A percentile compares a stretch with the other conserved stretches of the same genome.
Evolutionary conservation across 202 grass and related monocot genomes (phyloP).

Genomic region (Digitaria exilis): DNA sequence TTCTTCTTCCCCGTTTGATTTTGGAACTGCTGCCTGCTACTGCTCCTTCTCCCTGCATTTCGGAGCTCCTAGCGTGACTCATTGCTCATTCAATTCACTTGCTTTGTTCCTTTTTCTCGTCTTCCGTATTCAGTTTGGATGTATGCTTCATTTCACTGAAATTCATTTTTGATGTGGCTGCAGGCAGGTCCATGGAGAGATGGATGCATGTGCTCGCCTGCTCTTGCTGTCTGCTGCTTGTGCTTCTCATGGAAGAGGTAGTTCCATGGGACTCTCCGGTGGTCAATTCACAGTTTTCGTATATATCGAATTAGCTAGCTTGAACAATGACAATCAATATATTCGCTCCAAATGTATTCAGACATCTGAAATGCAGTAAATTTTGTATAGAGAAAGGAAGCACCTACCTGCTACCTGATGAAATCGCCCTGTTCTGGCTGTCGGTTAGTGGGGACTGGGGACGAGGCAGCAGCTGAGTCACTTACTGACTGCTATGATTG

Average conservation of each 20-base stretch:
- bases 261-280: background rate
- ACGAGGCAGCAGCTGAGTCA: background rate
- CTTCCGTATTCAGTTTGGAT: background rate
- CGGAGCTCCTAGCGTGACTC: background rate
- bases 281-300: background rate
- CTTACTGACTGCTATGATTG: slow-evolving; percentile 8
- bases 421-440: background rate
- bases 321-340: background rate
- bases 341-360: background rate
- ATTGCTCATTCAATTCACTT: background rate
- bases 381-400: background rate
- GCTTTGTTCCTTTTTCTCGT: background rate
- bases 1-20: background rate
- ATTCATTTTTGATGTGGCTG: slow-evolving; percentile 14
- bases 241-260: slow-evolving; percentile 52
- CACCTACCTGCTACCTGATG: background rate
- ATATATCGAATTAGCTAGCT: background rate
- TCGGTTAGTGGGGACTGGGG: background rate
- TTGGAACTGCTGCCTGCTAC: background rate
- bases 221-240: slow-evolving; percentile 44
- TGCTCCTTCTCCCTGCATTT: slow-evolving; percentile 24
- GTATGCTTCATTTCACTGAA: background rate
- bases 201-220: slow-evolving; percentile 10
- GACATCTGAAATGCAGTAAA: background rate
- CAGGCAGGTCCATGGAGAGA: slow-evolving; percentile 52